Conservation (phyloP, 768 basidiomycete genomes). For the Gymnopilus dilepis region DNA sequence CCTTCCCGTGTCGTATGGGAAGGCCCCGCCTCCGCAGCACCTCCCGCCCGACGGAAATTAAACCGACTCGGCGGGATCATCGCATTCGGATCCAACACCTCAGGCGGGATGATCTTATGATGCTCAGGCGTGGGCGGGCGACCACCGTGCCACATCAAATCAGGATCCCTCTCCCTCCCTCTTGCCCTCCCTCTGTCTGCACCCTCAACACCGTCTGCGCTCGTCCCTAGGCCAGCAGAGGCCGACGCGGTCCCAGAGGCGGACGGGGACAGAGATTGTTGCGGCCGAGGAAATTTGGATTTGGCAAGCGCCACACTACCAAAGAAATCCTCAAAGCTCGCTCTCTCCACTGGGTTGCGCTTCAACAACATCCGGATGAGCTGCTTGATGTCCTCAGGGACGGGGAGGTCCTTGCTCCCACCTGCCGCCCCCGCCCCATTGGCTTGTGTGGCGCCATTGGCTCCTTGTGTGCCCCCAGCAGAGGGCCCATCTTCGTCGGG, state of each 20-base stretch:
- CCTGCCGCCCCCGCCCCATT: conserved; percentile 39
- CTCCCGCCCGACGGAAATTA: conserved; percentile 53
- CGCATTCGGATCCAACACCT: conserved; percentile 78
- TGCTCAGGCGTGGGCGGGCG: conserved; percentile 66
- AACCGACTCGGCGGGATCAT: conserved; percentile 87
- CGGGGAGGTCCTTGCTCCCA: conserved; percentile 57
- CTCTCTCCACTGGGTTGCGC: conserved; percentile 82
- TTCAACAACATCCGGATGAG: conserved; percentile 86
- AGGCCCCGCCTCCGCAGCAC: too few relatives aligned
- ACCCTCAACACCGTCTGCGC: neutral
- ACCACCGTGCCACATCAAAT: conserved; percentile 35
- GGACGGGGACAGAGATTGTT: conserved; percentile 37
- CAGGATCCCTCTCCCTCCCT: neutral
- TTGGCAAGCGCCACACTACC: conserved; percentile 76
- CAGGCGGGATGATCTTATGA: conserved; percentile 76
- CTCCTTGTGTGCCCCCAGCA: too few relatives aligned
- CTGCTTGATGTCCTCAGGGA: conserved; percentile 84
- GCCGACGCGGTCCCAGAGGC: conserved; percentile 24
- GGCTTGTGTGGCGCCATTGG: conserved; percentile 32
- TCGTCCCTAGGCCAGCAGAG: neutral
- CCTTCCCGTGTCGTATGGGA: too few relatives aligned
- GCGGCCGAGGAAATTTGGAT: conserved; percentile 74
- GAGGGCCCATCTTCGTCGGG: conserved; percentile 83
- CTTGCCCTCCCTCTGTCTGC: neutral
- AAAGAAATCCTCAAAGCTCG: conserved; percentile 94